A percentile compares a stretch with the other conserved stretches of the same genome.
phyloP scores from a whole-genome alignment of 2,329 filamentous ascomycete species.

The Penicillium psychrosexuale region DNA sequence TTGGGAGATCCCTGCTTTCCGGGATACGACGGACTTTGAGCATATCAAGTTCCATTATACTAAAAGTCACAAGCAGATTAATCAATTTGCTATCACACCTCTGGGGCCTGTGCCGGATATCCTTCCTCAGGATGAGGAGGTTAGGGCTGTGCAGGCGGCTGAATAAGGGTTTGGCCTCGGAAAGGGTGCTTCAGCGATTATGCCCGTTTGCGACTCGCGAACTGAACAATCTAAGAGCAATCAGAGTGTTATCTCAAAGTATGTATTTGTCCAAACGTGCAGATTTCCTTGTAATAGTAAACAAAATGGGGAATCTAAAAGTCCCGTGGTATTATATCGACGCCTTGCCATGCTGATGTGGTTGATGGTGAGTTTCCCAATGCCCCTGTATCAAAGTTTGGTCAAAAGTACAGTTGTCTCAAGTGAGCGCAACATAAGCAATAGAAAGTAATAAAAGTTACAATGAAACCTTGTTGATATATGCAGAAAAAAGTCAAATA shows the following conservation, averaged over 20 bases:
- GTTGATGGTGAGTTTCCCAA: slow-evolving; percentile 12
- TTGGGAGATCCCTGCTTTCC: slow-evolving; percentile 77
- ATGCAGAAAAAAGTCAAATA: slow-evolving; percentile 1
- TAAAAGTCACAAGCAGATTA: slow-evolving; percentile 64
- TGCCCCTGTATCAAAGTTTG: slow-evolving; percentile 10
- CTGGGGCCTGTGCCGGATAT: slow-evolving; percentile 82
- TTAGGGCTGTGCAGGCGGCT: slow-evolving; percentile 42
- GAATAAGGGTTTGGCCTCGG: slow-evolving; percentile 1
- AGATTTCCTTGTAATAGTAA: slow-evolving; percentile 11
- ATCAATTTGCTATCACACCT: slow-evolving; percentile 70
- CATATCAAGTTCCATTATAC: slow-evolving; percentile 87
- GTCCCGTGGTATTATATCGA: slow-evolving; percentile 28
- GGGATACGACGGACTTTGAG: slow-evolving; percentile 81
- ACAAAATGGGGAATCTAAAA: slow-evolving; percentile 17
- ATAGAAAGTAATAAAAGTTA: slow-evolving; percentile 2
- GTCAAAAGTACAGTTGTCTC: slow-evolving; percentile 6
- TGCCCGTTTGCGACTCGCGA: not conserved
- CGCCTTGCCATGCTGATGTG: slow-evolving; percentile 35
- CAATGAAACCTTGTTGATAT: not conserved
- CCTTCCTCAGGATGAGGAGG: slow-evolving; percentile 73
- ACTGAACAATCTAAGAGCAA: not conserved
- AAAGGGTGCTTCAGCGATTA: not conserved
- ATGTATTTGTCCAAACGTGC: not conserved
- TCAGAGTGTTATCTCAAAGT: not conserved
- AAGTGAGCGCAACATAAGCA: slow-evolving; percentile 1